phyloP scores from a whole-genome alignment of 306 rosid genomes.

The Quercus alba region DNA sequence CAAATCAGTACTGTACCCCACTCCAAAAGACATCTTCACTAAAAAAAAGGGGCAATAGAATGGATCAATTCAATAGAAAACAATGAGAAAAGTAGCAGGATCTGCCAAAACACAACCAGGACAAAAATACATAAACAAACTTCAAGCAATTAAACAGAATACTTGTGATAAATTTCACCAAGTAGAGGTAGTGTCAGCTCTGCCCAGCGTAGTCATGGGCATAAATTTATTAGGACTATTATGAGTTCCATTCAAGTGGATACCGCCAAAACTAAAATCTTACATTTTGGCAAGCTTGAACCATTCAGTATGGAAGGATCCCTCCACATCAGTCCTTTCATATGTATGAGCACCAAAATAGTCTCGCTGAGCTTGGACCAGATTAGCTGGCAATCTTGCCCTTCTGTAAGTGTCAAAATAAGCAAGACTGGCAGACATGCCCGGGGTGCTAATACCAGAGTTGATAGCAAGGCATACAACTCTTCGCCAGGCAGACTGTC shows the following conservation, averaged over 20 bases:
- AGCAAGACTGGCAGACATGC: slow-evolving; percentile 95
- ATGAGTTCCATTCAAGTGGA: slow-evolving; percentile 18
- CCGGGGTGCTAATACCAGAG: slow-evolving; percentile 85
- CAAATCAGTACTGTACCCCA: slow-evolving; percentile 1
- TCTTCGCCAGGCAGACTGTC: slow-evolving; percentile 87
- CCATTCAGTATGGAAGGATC: slow-evolving; percentile 95
- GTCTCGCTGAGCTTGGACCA: slow-evolving; percentile 96
- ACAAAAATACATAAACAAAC: slow-evolving; percentile 19
- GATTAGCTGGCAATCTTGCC: slow-evolving; percentile 76
- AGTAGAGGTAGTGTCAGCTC: slow-evolving; percentile 37
- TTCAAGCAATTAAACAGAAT: slow-evolving; percentile 17
- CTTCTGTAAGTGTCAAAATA: slow-evolving; percentile 80
- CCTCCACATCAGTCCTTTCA: slow-evolving; percentile 66
- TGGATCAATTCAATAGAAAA: neutral
- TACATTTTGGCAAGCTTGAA: slow-evolving; percentile 75
- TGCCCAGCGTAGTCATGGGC: slow-evolving; percentile 37
- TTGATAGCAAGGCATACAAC: slow-evolving; percentile 86
- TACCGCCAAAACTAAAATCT: slow-evolving; percentile 29
- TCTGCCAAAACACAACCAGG: slow-evolving; percentile 19
- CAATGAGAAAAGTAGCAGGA: neutral
- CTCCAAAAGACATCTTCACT: slow-evolving; percentile 16
- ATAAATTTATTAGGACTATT: slow-evolving; percentile 55
- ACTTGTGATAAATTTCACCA: slow-evolving; percentile 28
- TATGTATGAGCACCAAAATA: slow-evolving; percentile 95
- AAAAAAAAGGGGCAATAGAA: slow-evolving; percentile 12